Base-by-base conservation (phyloP, 805 yeast species). In the Metschnikowia bowlesiae region DNA sequence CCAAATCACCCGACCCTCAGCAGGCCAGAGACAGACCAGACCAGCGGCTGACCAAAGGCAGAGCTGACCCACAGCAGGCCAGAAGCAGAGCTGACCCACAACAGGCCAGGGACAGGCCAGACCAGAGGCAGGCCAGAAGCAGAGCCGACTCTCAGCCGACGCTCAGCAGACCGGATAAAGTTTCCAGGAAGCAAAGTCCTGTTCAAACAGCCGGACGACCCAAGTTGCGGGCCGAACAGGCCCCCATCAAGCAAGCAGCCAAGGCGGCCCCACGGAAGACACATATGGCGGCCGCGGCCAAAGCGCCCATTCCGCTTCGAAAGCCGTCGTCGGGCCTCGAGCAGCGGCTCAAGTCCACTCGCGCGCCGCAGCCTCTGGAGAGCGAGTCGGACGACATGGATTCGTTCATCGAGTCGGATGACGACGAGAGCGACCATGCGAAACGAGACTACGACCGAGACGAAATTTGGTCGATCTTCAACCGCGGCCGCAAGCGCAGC, bases 381-480 rank as follows among this genome's bases (percentile, higher is more conserved):
- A 78, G 74, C 6, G 80, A 75, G 9, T 51, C 53, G 7, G 79
- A 75, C 6, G 78, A 73, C 29, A 69, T 78, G 46, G 81, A 74
- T 52, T 84, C 78, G 38, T 84, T 84, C 59, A 73, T 85, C 34
- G 89, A 76, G 8, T 78, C 79, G 30, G 53, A 58, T 16, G 64
- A 36, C 61, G 64, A 53, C 44, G 67, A 60, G 38, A 41, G 22
- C 8, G 54, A 52, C n/a, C 58, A 51, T 69, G 64, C 39, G 4
- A 47, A 45, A 22, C 68, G 63, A 6, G 89, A 83, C 3, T 87
- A 87, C 56, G 87, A 88, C 58, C 71, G 92, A 40, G 90, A 87
- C 55, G 96, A 90, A 65, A 91, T 92, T 43, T 89, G 97, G 97
- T 80, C 83, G 16, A 78, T 92, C 67, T 87, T 91, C 66, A 84